Base-by-base conservation (phyloP, 441 rosid genomes). In the Metrosideros polymorpha region DNA sequence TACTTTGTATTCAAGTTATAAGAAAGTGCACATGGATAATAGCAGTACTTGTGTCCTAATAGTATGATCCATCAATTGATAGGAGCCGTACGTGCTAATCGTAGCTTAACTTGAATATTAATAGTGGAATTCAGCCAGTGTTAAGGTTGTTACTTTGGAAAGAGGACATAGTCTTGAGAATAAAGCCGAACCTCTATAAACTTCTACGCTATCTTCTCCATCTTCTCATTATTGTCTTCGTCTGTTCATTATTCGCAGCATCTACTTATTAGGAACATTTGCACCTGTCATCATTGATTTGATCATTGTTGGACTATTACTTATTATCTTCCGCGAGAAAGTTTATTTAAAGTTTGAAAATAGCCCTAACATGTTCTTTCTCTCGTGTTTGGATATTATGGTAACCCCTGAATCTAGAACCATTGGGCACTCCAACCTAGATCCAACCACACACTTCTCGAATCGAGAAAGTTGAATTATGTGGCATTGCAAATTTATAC, bases 21-120 rank as follows among this genome's bases (percentile, higher is more conserved):
- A 54, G 57, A n/a, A 54, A 54, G 57, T 24, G 13, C 9, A 54
- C n/a, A 54, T 24, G 12, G 57, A 22, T 22, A 27, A 56, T 56
- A n/a, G 4, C 14, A 14, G 5, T 56, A 56, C 7, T 27, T 1
- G 0, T 56, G 1, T 56, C 17, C 7, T 5, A 0, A 27, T 6
- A 12, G 14, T 13, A 7, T 5, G 17, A 56, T 27, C 27, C 6
- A 2, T 56, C 29, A 5, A 59, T 6, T 29, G 35, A 29, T n/a
- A 59, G 9, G 32, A 59, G 6, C 7, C 3, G 2, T n/a, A 14
- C 9, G 24, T 52, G 35, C 19, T 12, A 9, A 10, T n/a, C 14
- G 19, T 59, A 6, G 29, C 30, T 56, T 14, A 59, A 59, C 9
- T 59, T 13, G 7, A 59, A 59, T 29, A 57, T 59, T 59, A 7